Conservation (phyloP, 495 filamentous ascomycete species). For the Podospora pseudopauciseta region DNA sequence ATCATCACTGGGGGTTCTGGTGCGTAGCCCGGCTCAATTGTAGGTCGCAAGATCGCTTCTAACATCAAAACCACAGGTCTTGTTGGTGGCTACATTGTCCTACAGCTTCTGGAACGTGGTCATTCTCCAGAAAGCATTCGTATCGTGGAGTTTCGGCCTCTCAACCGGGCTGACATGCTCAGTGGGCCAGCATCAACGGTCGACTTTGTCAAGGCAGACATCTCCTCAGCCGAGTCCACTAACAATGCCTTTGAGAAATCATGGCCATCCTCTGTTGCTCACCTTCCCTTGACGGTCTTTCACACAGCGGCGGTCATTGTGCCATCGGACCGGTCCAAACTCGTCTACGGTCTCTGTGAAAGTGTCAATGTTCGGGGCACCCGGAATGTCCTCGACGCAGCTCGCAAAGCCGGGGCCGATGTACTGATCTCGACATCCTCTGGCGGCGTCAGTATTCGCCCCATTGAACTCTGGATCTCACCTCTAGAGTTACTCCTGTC, state of each 20-base stretch:
- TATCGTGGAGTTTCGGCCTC: constrained; percentile 39
- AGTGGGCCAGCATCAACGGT: constrained; percentile 27
- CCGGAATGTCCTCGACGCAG: constrained; percentile 52
- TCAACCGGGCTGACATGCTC: constrained; percentile 37
- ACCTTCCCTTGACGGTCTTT: constrained; percentile 43
- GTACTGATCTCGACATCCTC: constrained; percentile 60
- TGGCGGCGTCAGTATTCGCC: constrained; percentile 49
- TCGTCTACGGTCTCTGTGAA: constrained; percentile 38
- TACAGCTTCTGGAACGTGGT: constrained; percentile 43
- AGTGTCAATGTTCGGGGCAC: constrained; percentile 58
- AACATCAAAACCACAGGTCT: constrained; percentile 30
- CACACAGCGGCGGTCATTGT: constrained; percentile 46
- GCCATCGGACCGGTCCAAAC: constrained; percentile 40
- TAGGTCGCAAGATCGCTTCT: not conserved
- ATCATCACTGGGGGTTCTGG: constrained; percentile 56
- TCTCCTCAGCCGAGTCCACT: constrained; percentile 36
- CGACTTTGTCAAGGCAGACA: constrained; percentile 42
- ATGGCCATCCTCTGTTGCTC: constrained; percentile 31
- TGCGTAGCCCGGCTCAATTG: constrained; percentile 30
- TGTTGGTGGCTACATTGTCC: constrained; percentile 43
- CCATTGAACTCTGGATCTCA: constrained; percentile 46
- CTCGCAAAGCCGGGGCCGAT: constrained; percentile 46
- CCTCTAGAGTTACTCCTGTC: constrained; percentile 41
- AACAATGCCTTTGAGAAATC: constrained; percentile 36
- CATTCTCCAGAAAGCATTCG: constrained; percentile 39